phyloP scores from a whole-genome alignment of 176 grass and related monocot species.

The Olyra latifolia region DNA sequence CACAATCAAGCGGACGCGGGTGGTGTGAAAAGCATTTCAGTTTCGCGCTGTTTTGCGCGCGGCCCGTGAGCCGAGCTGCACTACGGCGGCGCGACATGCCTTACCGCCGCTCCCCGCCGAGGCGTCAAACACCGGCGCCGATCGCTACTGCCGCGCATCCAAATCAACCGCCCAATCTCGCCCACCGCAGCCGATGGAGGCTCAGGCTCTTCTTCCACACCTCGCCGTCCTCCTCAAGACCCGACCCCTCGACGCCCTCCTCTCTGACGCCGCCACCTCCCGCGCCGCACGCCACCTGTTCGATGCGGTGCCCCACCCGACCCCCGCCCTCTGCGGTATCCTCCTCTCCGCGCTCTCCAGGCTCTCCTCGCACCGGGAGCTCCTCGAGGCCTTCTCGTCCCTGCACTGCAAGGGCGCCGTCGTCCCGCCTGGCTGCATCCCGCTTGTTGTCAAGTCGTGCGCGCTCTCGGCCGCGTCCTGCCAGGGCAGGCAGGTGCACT shows the following conservation, averaged over 20 bases:
- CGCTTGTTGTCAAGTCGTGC: slow-evolving; percentile 62
- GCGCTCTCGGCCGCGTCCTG: slow-evolving; percentile 28
- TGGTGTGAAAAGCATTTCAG: no score
- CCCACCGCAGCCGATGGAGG: slow-evolving; percentile 36
- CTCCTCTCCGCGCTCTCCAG: slow-evolving; percentile 56
- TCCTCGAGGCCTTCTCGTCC: slow-evolving; percentile 46
- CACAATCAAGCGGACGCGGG: no score
- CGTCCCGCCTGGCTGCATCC: slow-evolving; percentile 44
- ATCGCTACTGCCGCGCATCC: background rate
- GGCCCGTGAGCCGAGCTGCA: background rate
- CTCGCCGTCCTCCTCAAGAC: slow-evolving; percentile 51
- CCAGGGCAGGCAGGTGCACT: slow-evolving; percentile 66
- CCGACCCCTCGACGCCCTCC: slow-evolving; percentile 38
- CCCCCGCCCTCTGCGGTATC: slow-evolving; percentile 39
- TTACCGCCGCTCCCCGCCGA: slow-evolving; percentile 5
- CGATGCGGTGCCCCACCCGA: slow-evolving; percentile 58
- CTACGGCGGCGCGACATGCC: slow-evolving; percentile 21
- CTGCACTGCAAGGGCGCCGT: slow-evolving; percentile 35
- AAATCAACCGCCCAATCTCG: background rate
- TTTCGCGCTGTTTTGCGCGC: no score
- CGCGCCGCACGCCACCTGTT: slow-evolving; percentile 59
- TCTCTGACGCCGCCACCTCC: slow-evolving; percentile 38
- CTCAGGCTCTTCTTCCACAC: slow-evolving; percentile 33
- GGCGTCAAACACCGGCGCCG: slow-evolving; percentile 21
- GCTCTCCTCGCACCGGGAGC: slow-evolving; percentile 57